Evolutionary conservation across 1,284 basidiomycete species (phyloP), one percentile per base, ranked within the genome.

Genomic region (Microbotryomycetes sp.): DNA sequence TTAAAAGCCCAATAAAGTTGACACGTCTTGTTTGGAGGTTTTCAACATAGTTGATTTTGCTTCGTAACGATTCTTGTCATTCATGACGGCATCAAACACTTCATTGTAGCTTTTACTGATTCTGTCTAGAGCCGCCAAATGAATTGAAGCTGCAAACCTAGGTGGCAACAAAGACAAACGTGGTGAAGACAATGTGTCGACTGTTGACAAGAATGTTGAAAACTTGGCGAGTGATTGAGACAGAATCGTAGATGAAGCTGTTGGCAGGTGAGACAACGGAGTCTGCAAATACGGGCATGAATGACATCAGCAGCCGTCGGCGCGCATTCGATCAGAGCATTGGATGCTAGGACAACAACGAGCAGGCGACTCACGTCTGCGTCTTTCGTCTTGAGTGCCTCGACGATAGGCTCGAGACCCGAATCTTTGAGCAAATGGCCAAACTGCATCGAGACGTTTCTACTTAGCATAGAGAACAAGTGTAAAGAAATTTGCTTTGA

Each of bases 11-110:
- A 80, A 67, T 25, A 80, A 71, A 46, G 77, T 77, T 56, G 71
- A 73, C 14, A 81, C 79, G 67, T 81, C 79, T 36, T 79, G 78
- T 60, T 74, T 74, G 6, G 76, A 76, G 49, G 86, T 83, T n/a
- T 89, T 86, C 47, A 96, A 76, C 65, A 96, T 74, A n/a, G 90
- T 93, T 66, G 86, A 82, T 14, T 85, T 86, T 48, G 91, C 91
- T 76, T 96, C 91, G 73, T 94, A 97, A 71, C 80, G 81, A 65
- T 91, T 90, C 73, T 82, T 81, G 57, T 84, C 81, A 63, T 83
- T 84, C 73, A 83, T 80, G 16, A 94, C 86, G 64, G 84, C 82
- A 25, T 65, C 60, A 31, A 56, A 89, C 2, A 94, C 77, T 64
- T 79, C 74, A 9, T 78, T 80, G 75, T 96, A 96, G 3, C 84